Evolutionary conservation across 1,284 basidiomycete genomes (phyloP), one percentile per base, ranked within the genome.

Genomic region (Porodaedalea pini): DNA sequence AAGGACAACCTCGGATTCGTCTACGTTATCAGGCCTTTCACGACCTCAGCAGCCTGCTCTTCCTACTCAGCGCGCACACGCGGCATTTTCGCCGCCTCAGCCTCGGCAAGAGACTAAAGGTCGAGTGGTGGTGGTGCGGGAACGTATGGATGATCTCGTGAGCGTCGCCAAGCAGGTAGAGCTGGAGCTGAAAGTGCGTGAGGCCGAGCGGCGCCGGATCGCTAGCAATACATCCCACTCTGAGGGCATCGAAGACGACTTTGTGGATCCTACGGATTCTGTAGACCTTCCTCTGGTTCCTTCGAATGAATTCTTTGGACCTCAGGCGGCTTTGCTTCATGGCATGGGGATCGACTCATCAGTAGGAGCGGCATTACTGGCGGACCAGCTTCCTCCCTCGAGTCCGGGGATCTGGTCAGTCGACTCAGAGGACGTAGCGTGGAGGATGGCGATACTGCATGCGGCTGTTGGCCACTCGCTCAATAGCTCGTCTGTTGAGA

Each of bases 191-290:
- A 85, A 83, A 63, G 68, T 71, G 19, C 80, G 79, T 15, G 67
- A 63, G 15, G 70, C 68, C 37, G 66, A 61, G 27, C 62, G 69
- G 25, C 68, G 53, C 25, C 48, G 52, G 25, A 51, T 51, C 29
- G 51, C 36, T 25, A 51, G 51, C 29, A 45, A 55, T 21, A 27
- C 56, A 43, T 59, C 52, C n/a, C 49, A 56, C 17, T 55, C 61
- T 37, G 66, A 70, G 58, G 54, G 68, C 36, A 21, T 54, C 54
- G 63, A 70, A 51, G 62, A 67, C 19, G 67, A 76, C 60, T 75
- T 88, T 51, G 83, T 92, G 62, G 89, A 92, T 70, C 89, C 89
- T 7, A 92, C 89, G 27, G 90, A 91, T 66, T 79, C 78, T 27
- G 88, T 90, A 39, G 88, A 91, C 65, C 66, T 90, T 23, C 88